Evolutionary conservation across 208 protist genomes (phyloP).

Genomic region (Naegleria fowleri): DNA sequence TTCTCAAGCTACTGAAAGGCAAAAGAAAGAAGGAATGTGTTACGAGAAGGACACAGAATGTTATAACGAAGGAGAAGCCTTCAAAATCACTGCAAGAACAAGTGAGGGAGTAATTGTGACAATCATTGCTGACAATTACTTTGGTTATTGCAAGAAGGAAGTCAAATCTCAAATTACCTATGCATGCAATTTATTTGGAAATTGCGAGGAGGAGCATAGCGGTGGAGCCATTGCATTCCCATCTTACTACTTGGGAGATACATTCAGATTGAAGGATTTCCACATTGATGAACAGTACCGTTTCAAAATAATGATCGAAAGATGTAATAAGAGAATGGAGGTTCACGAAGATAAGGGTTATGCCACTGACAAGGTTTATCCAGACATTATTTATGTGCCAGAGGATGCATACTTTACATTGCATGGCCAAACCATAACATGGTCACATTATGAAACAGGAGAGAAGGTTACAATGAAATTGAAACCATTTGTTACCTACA

Average conservation of each 20-base stretch:
- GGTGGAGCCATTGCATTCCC: slow-evolving; percentile 39
- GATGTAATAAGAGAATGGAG: slow-evolving; percentile 25
- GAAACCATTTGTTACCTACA: slow-evolving; percentile 32
- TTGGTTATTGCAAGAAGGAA: slow-evolving; percentile 55
- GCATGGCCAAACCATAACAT: slow-evolving; percentile 26
- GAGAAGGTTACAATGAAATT: slow-evolving; percentile 35
- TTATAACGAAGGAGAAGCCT: slow-evolving; percentile 46
- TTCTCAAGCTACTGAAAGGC: slow-evolving; percentile 38
- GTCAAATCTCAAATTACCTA: slow-evolving; percentile 47
- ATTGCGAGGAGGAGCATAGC: slow-evolving; percentile 44
- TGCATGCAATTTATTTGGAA: slow-evolving; percentile 42
- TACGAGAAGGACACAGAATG: slow-evolving; percentile 45
- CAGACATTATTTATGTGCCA: slow-evolving; percentile 41
- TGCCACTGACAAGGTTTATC: slow-evolving; percentile 37
- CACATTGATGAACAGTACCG: background rate
- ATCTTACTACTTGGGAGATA: slow-evolving; percentile 36
- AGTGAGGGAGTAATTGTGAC: slow-evolving; percentile 40
- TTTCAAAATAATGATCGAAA: background rate
- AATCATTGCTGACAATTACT: slow-evolving; percentile 52
- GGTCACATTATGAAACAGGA: slow-evolving; percentile 17
- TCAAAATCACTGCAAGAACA: slow-evolving; percentile 45
- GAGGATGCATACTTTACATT: slow-evolving; percentile 38
- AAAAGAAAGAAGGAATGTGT: slow-evolving; percentile 45
- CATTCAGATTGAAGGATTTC: slow-evolving; percentile 24
- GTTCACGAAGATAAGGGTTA: background rate